Conservation (phyloP, 257 asterid genomes). For the Ilex asprella region DNA sequence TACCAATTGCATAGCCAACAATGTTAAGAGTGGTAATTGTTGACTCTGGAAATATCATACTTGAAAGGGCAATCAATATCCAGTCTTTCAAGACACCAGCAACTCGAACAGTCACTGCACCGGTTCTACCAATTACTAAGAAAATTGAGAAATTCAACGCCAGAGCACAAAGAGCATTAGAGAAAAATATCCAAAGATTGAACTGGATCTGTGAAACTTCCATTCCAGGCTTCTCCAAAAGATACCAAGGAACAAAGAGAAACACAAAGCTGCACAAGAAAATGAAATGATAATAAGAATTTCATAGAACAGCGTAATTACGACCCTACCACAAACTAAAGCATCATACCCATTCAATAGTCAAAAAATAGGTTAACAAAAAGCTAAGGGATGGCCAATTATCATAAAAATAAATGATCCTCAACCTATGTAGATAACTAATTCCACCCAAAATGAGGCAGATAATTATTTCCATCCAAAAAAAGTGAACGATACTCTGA, state of each 20-base stretch:
- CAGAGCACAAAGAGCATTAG: constrained; percentile 91
- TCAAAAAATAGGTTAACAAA: too few relatives aligned
- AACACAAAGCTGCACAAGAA: constrained; percentile 71
- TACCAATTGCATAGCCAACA: constrained; percentile 94
- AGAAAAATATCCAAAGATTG: constrained; percentile 93
- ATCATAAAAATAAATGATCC: too few relatives aligned
- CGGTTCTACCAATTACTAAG: constrained; percentile 93
- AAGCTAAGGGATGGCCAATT: too few relatives aligned
- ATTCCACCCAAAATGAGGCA: too few relatives aligned
- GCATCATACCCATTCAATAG: background rate
- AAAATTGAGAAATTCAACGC: constrained; percentile 95
- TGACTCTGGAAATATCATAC: constrained; percentile 90
- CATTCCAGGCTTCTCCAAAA: constrained; percentile 92
- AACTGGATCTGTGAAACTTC: constrained; percentile 82
- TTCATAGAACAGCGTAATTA: background rate
- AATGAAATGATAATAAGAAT: constrained; percentile 5
- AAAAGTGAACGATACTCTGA: too few relatives aligned
- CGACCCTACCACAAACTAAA: background rate
- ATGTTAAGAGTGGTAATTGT: constrained; percentile 75
- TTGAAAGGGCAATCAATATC: constrained; percentile 93
- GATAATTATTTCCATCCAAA: too few relatives aligned
- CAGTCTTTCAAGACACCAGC: constrained; percentile 98
- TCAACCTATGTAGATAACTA: too few relatives aligned
- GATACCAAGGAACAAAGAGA: constrained; percentile 94
- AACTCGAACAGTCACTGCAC: constrained; percentile 95